Conservation (phyloP, 495 filamentous ascomycete species). For the Zalerion maritima region DNA sequence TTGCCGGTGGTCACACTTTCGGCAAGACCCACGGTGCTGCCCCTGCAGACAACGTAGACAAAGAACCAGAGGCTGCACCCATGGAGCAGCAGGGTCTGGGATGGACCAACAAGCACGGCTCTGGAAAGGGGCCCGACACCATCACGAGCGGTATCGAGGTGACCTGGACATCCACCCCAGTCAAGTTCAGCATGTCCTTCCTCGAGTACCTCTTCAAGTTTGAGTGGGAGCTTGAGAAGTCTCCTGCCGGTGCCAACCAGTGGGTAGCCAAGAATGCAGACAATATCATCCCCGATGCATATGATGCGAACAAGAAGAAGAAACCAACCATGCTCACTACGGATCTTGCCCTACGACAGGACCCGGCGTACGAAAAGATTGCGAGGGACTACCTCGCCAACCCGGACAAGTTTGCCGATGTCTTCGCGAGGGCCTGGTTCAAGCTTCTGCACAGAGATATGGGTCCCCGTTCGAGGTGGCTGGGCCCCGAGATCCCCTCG, state of each 20-base stretch:
- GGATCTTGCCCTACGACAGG: slow-evolving; percentile 53
- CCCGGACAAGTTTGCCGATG: slow-evolving; percentile 49
- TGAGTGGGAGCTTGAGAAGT: slow-evolving; percentile 65
- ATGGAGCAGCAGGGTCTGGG: slow-evolving; percentile 53
- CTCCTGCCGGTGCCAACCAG: slow-evolving; percentile 57
- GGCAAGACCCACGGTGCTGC: slow-evolving; percentile 64
- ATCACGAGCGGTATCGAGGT: slow-evolving; percentile 64
- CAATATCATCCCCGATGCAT: slow-evolving; percentile 50
- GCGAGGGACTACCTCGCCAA: slow-evolving; percentile 48
- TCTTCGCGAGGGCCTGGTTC: slow-evolving; percentile 59
- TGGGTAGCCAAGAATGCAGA: slow-evolving; percentile 56
- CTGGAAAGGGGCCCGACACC: slow-evolving; percentile 48
- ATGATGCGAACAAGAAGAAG: slow-evolving; percentile 49
- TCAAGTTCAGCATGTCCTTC: slow-evolving; percentile 52
- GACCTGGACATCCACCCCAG: slow-evolving; percentile 56
- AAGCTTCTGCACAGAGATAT: slow-evolving; percentile 65
- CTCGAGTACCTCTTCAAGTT: slow-evolving; percentile 60
- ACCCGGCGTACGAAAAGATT: slow-evolving; percentile 60
- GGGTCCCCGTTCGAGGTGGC: slow-evolving; percentile 49
- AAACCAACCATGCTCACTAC: slow-evolving; percentile 53
- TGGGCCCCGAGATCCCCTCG: slow-evolving; percentile 52
- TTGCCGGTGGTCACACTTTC: slow-evolving; percentile 61
- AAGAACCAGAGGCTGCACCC: slow-evolving; percentile 45
- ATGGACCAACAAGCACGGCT: slow-evolving; percentile 43
- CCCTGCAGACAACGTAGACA: slow-evolving; percentile 39